phyloP scores from a whole-genome alignment of 495 filamentous ascomycete genomes.

The Aspergillus leporis region DNA sequence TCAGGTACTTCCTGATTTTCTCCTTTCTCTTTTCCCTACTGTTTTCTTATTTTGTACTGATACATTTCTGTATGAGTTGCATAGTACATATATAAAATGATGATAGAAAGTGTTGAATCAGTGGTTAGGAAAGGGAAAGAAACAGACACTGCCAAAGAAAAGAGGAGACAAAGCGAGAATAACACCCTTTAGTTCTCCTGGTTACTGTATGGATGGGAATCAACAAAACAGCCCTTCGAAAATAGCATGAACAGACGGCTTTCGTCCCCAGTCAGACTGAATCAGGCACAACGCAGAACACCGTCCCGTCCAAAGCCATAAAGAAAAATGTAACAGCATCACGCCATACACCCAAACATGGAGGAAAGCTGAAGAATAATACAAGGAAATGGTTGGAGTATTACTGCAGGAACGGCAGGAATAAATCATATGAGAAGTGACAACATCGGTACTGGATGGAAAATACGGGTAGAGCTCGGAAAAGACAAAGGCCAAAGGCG shows the following conservation, averaged over 20 bases:
- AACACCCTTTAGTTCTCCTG: not conserved
- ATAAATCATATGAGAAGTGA: constrained; percentile 2
- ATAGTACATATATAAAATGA: not conserved
- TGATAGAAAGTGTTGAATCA: not conserved
- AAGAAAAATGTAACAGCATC: constrained; percentile 15
- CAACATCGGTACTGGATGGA: not conserved
- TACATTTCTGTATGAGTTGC: not conserved
- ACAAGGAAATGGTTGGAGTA: not conserved
- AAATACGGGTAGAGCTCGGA: not conserved
- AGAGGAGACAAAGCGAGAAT: not conserved
- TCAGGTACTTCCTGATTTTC: not conserved
- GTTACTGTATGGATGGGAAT: not conserved
- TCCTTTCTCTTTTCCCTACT: not conserved
- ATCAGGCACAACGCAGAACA: constrained; percentile 18
- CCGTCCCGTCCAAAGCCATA: constrained; percentile 17
- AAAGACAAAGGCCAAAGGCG: not conserved
- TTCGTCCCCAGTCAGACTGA: not conserved
- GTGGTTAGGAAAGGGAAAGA: not conserved
- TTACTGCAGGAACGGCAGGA: not conserved
- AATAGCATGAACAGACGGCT: constrained; percentile 1
- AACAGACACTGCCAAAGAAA: not conserved
- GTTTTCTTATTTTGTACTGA: not conserved
- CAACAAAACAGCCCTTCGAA: constrained; percentile 1
- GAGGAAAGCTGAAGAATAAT: constrained; percentile 3
- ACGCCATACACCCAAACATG: constrained; percentile 21